A percentile compares a stretch with the other conserved stretches of the same genome.
Evolutionary conservation across 177 flowering plant genomes (phyloP).

Genomic region (Vitis hybrid): DNA sequence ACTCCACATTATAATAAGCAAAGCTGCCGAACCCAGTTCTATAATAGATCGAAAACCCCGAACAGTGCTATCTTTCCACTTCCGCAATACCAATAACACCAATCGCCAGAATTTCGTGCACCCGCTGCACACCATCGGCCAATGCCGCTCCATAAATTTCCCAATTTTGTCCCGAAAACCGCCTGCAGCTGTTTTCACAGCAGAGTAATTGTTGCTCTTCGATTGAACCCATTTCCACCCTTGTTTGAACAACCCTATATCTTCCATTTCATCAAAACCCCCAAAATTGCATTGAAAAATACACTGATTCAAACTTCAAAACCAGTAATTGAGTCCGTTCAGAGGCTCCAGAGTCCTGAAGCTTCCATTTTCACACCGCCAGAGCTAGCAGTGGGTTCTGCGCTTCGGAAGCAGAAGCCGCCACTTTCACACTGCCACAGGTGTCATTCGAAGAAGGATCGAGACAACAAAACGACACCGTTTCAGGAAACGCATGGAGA

Average conservation of each 20-base stretch:
- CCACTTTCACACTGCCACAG: no score
- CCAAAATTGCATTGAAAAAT: constrained; percentile 3
- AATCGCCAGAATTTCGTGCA: constrained; percentile 41
- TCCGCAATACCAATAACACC: constrained; percentile 32
- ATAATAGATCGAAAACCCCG: constrained; percentile 61
- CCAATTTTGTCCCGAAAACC: constrained; percentile 54
- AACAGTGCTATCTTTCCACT: constrained; percentile 59
- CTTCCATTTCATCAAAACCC: constrained; percentile 49
- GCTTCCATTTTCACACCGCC: no score
- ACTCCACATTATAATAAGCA: constrained; percentile 92
- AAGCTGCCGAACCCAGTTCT: constrained; percentile 67
- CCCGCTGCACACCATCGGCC: constrained; percentile 76
- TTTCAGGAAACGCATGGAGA: no score
- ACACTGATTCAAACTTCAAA: not conserved
- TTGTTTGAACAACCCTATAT: constrained; percentile 79
- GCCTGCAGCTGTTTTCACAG: constrained; percentile 27
- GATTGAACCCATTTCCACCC: constrained; percentile 82
- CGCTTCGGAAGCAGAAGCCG: no score
- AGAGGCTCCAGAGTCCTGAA: not conserved
- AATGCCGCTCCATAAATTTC: constrained; percentile 56
- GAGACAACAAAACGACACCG: no score
- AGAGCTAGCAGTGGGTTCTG: no score
- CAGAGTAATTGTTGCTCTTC: constrained; percentile 50
- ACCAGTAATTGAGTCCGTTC: not conserved
- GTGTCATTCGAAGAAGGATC: no score